These are phyloP conservation scores for Cyclotella atomus DNA, from an alignment of 108 stramenopile genomes.

Conservation along the genomic window DNA sequence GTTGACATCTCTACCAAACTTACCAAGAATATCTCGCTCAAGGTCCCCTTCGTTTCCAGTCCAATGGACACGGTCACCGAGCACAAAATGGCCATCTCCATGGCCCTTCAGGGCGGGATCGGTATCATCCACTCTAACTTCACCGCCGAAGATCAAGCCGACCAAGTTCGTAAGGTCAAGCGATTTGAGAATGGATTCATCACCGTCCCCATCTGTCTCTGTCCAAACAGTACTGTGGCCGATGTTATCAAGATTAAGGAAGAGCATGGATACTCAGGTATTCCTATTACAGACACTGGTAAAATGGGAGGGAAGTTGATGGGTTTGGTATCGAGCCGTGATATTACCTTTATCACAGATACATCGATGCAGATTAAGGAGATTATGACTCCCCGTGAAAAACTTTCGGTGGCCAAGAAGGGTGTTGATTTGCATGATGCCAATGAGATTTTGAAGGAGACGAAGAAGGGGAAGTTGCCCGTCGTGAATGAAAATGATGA, in stretches of 20 bases:
- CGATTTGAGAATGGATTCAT: slow-evolving; percentile 99
- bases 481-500: slow-evolving; percentile 96
- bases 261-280: slow-evolving; percentile 93
- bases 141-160: slow-evolving; percentile 92
- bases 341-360: slow-evolving; percentile 96
- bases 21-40: slow-evolving; percentile 90
- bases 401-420: slow-evolving; percentile 90
- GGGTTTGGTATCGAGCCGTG: slow-evolving; percentile 98
- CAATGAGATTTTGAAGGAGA: slow-evolving; percentile 93
- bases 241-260: slow-evolving; percentile 89
- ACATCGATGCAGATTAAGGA: slow-evolving; percentile 71
- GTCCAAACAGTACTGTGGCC: slow-evolving; percentile 88
- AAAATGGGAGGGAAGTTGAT: slow-evolving; percentile 95
- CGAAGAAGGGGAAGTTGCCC: slow-evolving; percentile 99
- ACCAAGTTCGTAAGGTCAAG: slow-evolving; percentile 93
- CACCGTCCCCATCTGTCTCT: slow-evolving; percentile 95
- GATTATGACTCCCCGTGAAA: slow-evolving; percentile 92
- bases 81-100: slow-evolving; percentile 96
- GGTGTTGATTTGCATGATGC: slow-evolving; percentile 93
- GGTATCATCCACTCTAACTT: slow-evolving; percentile 99
- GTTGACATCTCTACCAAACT: slow-evolving; percentile 92
- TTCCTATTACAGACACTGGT: slow-evolving; percentile 98
- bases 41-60: slow-evolving; percentile 95
- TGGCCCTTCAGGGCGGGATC: slow-evolving; percentile 99
- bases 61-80: slow-evolving; percentile 99